Evolutionary conservation across 2,329 filamentous ascomycete species (phyloP), one percentile per base, ranked within the genome.

Genomic region (Trichoderma aggressivum): DNA sequence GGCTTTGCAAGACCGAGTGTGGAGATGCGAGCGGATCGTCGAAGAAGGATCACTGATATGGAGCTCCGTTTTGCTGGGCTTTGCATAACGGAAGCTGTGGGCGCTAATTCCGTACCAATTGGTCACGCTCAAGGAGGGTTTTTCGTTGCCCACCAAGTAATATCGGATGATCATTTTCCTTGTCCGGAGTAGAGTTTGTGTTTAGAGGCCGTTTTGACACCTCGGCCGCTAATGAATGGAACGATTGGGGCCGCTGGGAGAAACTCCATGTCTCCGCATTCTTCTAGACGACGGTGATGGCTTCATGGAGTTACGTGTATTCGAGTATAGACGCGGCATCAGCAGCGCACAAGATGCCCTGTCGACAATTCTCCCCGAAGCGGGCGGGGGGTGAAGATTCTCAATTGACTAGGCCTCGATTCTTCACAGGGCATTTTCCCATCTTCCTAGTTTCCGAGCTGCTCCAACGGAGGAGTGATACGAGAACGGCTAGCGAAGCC

Each of bases 11-110:
- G n/a, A 34, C 66, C 66, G 66, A 69, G 28, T 61, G 66, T 61
- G 66, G 66, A 53, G 66, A 50, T 34, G n/a, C 24, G n/a, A 24
- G 66, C 55, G 56, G 66, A 69, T 60, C 66, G 66, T 60, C 36
- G 50, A 39, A 39, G 36, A 50, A 53, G 66, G 30, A 69, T 68
- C 36, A 36, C 36, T 61, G 55, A 47, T 53, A 43, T 61, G 56
- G 39, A 50, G 16, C 55, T 69, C 39, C 66, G 55, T 69, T 61
- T 43, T 28, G 10, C 55, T 67, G 32, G 53, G 53, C n/a, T 28
- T 36, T 18, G 50, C 21, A 36, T 39, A 68, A 61, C 66, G 56
- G 66, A 61, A 53, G 56, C 65, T 6, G 14, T 59, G 55, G 55
- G 55, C 65, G 36, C 55, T 68, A 68, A 56, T 21, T 18, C 11